Evolutionary conservation across 352 stramenopile genomes (phyloP).

Genomic region (Globisporangium solare): DNA sequence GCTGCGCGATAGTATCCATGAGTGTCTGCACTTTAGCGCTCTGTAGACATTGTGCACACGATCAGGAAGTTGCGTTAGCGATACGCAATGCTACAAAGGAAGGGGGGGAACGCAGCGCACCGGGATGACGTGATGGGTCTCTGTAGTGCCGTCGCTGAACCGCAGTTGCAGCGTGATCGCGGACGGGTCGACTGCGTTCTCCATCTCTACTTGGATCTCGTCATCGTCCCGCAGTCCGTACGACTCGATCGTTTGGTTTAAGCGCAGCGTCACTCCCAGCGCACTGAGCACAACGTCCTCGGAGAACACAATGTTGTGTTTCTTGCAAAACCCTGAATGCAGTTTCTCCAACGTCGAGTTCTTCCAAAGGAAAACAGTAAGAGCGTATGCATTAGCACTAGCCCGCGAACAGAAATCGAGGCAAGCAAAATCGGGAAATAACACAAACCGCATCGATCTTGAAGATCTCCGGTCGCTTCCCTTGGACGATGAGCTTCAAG

Average conservation of each 20-base stretch:
- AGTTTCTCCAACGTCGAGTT: slow-evolving; percentile 54
- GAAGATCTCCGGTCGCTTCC: slow-evolving; percentile 52
- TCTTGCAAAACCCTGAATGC: slow-evolving; percentile 54
- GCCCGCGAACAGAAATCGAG: neutral
- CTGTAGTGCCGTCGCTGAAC: slow-evolving; percentile 30
- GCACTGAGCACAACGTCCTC: slow-evolving; percentile 53
- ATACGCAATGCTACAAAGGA: neutral
- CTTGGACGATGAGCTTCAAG: slow-evolving; percentile 46
- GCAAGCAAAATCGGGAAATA: too few relatives aligned
- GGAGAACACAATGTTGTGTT: slow-evolving; percentile 39
- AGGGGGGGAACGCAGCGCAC: slow-evolving; percentile 16
- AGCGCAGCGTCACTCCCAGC: slow-evolving; percentile 29
- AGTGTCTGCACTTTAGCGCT: slow-evolving; percentile 38
- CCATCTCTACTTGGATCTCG: slow-evolving; percentile 55
- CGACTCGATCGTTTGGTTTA: slow-evolving; percentile 40
- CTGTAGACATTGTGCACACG: slow-evolving; percentile 15
- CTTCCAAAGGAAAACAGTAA: slow-evolving; percentile 16
- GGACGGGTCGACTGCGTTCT: slow-evolving; percentile 25
- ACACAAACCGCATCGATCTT: slow-evolving; percentile 46
- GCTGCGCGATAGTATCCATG: slow-evolving; percentile 23
- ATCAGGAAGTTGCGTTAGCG: neutral
- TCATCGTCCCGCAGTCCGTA: slow-evolving; percentile 55
- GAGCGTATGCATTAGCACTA: neutral
- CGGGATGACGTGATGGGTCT: slow-evolving; percentile 32
- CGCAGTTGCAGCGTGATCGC: slow-evolving; percentile 42